A percentile compares a stretch with the other conserved stretches of the same genome.
phyloP scores from a whole-genome alignment of 2,329 filamentous ascomycete species.

The Penicillium sp. region DNA sequence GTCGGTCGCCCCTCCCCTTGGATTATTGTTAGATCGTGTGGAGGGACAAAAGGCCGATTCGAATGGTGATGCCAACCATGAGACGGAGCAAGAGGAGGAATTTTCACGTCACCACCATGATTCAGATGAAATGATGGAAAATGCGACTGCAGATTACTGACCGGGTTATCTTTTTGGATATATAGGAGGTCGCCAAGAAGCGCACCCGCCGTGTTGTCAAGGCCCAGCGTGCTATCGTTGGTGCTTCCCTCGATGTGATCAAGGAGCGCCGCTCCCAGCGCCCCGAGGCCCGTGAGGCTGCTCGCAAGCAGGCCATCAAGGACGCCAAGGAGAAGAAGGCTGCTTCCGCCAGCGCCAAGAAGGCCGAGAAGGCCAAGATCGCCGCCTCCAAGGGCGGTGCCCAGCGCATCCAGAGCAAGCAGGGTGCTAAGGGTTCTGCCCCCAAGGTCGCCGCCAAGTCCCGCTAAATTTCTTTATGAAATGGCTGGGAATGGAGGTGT shows the following conservation, averaged over 20 bases:
- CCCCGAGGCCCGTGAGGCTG: conserved; percentile 91
- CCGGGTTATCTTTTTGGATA: conserved; percentile 27
- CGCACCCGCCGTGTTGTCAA: conserved; percentile 97
- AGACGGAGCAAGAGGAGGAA: conserved; percentile 17
- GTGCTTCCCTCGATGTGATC: conserved; percentile 99
- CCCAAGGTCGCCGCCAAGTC: conserved; percentile 81
- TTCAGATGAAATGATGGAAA: conserved; percentile 1
- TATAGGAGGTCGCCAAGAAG: conserved; percentile 99
- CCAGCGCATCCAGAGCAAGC: conserved; percentile 86
- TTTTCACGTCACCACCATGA: conserved; percentile 1
- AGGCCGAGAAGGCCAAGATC: conserved; percentile 97
- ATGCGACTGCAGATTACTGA: conserved; percentile 26
- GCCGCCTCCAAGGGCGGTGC: conserved; percentile 78
- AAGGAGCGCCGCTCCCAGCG: conserved; percentile 96
- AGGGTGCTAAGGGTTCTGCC: conserved; percentile 87
- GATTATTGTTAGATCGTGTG: conserved; percentile 19
- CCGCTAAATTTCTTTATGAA: conserved; percentile 61
- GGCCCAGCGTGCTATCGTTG: conserved; percentile 97
- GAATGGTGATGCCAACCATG: conserved; percentile 1
- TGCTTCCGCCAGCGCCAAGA: conserved; percentile 84
- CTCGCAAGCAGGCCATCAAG: conserved; percentile 86
- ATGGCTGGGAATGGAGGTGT: conserved; percentile 32
- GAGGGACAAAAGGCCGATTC: conserved; percentile 8
- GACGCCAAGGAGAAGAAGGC: conserved; percentile 99
- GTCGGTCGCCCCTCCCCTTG: conserved; percentile 58